Percentiles rank a stretch among this genome's conserved stretches.
phyloP scores from a whole-genome alignment of 2,329 filamentous ascomycete genomes.

The Cytospora paraplurivora region DNA sequence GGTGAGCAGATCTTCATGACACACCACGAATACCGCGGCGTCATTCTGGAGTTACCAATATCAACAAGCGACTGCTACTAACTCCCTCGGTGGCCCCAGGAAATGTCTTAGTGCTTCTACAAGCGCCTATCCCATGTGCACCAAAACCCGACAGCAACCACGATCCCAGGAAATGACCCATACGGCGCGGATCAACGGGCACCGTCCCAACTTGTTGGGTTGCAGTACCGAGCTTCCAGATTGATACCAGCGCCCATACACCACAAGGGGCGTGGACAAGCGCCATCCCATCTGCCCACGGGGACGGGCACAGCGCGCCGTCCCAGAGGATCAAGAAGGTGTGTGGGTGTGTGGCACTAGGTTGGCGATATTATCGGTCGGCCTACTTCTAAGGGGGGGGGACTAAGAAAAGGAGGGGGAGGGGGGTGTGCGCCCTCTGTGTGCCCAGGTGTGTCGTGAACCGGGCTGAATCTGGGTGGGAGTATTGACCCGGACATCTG shows the following conservation, averaged over 20 bases:
- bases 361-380: background rate
- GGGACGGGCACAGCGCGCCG: constrained; percentile 21
- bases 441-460: background rate
- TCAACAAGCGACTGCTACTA: background rate
- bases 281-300: constrained; percentile 16
- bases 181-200: background rate
- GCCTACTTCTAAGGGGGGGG: constrained; percentile 25
- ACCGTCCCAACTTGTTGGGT: constrained; percentile 11
- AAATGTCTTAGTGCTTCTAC: background rate
- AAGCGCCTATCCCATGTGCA: constrained; percentile 16
- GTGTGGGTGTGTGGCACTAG: constrained; percentile 8
- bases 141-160: constrained; percentile 14
- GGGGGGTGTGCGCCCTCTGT: too few species aligned
- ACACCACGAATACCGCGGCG: background rate
- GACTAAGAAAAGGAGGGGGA: background rate
- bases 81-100: background rate
- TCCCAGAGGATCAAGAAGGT: constrained; percentile 16
- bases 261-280: background rate
- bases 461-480: background rate
- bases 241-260: background rate
- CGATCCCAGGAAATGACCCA: constrained; percentile 14
- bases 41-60: background rate
- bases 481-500: background rate
- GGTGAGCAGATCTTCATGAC: background rate
- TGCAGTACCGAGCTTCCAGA: constrained; percentile 15